Evolutionary conservation across 495 filamentous ascomycete genomes (phyloP).

Genomic region (Cercophora newfieldiana): DNA sequence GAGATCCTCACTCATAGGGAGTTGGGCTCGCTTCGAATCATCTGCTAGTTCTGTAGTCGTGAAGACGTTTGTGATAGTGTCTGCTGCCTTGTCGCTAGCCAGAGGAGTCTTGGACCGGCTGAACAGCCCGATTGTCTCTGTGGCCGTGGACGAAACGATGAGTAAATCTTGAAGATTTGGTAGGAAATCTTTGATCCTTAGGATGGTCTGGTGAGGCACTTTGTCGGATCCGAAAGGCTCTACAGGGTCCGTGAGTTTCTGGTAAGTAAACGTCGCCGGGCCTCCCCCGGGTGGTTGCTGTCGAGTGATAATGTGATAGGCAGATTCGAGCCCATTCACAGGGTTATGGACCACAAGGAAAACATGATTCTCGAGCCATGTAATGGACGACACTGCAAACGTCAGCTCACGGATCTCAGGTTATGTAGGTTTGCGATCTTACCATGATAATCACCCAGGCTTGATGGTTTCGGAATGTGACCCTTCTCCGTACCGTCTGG

Average conservation of each 20-base stretch:
- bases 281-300: slow-evolving; percentile 44
- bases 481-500: slow-evolving; percentile 73
- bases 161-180: slow-evolving; percentile 77
- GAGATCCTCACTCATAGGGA: slow-evolving; percentile 66
- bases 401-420: slow-evolving; percentile 10
- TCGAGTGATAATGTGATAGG: slow-evolving; percentile 74
- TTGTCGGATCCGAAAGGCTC: slow-evolving; percentile 65
- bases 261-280: slow-evolving; percentile 57
- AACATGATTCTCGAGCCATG: slow-evolving; percentile 85
- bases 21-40: slow-evolving; percentile 73
- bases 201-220: slow-evolving; percentile 73
- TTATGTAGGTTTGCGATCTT: slow-evolving; percentile 26
- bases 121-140: slow-evolving; percentile 73
- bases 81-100: slow-evolving; percentile 58
- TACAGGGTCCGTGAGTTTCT: slow-evolving; percentile 70
- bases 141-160: slow-evolving; percentile 77
- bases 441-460: slow-evolving; percentile 71
- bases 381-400: slow-evolving; percentile 70
- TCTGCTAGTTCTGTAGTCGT: slow-evolving; percentile 70
- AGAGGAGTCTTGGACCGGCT: slow-evolving; percentile 69
- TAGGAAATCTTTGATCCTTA: slow-evolving; percentile 72
- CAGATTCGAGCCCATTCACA: slow-evolving; percentile 57
- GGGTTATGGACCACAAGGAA: slow-evolving; percentile 76
- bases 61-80: slow-evolving; percentile 63
- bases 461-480: slow-evolving; percentile 74